Evolutionary conservation across 768 basidiomycete species (phyloP).

Genomic region (Termitomyces sp.): DNA sequence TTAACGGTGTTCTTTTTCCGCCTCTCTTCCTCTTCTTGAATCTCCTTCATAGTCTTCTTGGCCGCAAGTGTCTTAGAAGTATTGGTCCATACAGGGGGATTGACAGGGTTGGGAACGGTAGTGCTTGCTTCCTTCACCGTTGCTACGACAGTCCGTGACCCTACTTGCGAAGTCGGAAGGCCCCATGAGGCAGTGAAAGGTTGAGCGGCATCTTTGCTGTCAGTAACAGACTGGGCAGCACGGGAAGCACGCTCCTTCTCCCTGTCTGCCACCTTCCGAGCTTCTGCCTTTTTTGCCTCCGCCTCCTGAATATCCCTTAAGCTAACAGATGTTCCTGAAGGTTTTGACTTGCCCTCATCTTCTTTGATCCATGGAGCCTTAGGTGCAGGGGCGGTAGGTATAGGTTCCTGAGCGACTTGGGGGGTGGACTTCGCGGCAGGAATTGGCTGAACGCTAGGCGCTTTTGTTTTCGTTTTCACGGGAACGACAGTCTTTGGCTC

Average conservation of each 20-base stretch:
- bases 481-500: slow-evolving; percentile 19
- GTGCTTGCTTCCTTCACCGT: slow-evolving; percentile 41
- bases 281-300: slow-evolving; percentile 80
- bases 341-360: slow-evolving; percentile 59
- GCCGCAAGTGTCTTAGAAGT: slow-evolving; percentile 48
- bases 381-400: slow-evolving; percentile 24
- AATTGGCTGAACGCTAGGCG: slow-evolving; percentile 14
- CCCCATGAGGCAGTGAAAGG: slow-evolving; percentile 80
- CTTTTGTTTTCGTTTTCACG: slow-evolving; percentile 20
- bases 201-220: slow-evolving; percentile 54
- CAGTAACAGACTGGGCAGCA: slow-evolving; percentile 34
- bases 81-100: slow-evolving; percentile 74
- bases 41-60: slow-evolving; percentile 98
- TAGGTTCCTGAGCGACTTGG: slow-evolving; percentile 19
- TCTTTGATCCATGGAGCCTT: slow-evolving; percentile 70
- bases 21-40: slow-evolving; percentile 94
- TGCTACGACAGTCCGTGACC: slow-evolving; percentile 39
- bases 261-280: slow-evolving; percentile 70
- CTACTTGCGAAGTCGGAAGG: slow-evolving; percentile 79
- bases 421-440: slow-evolving; percentile 19
- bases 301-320: slow-evolving; percentile 95
- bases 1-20: slow-evolving; percentile 68
- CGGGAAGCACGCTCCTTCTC: slow-evolving; percentile 66
- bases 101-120: slow-evolving; percentile 27
- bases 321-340: slow-evolving; percentile 50